Conservation (phyloP, 2,329 filamentous ascomycete species). For the Neonectria ditissima region DNA sequence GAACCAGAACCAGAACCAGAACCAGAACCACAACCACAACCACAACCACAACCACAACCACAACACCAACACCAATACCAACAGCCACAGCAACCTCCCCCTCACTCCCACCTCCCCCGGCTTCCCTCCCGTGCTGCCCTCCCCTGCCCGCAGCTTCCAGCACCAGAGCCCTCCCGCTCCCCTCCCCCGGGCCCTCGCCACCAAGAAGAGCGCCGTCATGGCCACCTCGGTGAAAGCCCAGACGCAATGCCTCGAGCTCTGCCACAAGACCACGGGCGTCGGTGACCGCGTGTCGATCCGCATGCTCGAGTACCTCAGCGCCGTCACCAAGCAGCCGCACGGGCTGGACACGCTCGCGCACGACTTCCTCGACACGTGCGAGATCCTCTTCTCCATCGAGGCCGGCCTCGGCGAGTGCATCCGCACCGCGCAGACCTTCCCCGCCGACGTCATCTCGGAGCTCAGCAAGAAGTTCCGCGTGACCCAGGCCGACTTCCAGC, state of each 20-base stretch:
- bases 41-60: too few relatives aligned
- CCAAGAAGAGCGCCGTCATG: slow-evolving; percentile 42
- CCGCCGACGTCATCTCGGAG: slow-evolving; percentile 71
- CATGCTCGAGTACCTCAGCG: slow-evolving; percentile 72
- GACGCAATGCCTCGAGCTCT: slow-evolving; percentile 56
- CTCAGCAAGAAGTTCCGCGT: slow-evolving; percentile 73
- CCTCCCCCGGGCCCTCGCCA: slow-evolving; percentile 32
- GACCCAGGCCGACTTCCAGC: slow-evolving; percentile 70
- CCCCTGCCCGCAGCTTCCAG: neutral
- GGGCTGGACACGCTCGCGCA: slow-evolving; percentile 71
- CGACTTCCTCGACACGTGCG: slow-evolving; percentile 75
- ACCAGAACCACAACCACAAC: too few relatives aligned
- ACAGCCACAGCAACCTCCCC: neutral
- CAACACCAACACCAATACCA: too few relatives aligned
- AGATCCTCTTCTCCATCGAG: slow-evolving; percentile 76
- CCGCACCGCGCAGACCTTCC: slow-evolving; percentile 64
- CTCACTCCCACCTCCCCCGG: slow-evolving; percentile 18
- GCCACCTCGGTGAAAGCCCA: slow-evolving; percentile 46
- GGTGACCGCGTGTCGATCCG: slow-evolving; percentile 74
- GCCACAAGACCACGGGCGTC: slow-evolving; percentile 68
- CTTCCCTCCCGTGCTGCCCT: neutral
- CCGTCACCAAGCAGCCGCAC: slow-evolving; percentile 64
- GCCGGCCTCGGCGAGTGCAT: slow-evolving; percentile 69
- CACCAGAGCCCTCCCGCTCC: slow-evolving; percentile 6
- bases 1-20: too few relatives aligned